phyloP scores from a whole-genome alignment of 1,139 yeast species.

The Zhuliangozyma parablackwelliae region DNA sequence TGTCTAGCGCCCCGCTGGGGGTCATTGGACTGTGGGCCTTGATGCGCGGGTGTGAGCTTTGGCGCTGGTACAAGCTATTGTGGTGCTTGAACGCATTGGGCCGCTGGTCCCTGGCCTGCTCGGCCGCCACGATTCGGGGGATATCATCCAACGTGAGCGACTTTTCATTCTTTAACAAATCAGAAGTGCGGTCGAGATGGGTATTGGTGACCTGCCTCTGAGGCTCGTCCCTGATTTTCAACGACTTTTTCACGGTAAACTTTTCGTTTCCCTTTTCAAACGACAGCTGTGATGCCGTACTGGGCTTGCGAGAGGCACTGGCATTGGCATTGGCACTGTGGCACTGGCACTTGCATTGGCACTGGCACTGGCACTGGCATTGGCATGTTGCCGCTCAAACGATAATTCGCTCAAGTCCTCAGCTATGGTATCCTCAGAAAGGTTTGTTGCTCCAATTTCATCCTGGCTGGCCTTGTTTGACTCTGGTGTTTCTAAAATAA shows the following conservation, averaged over 20 bases:
- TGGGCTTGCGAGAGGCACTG: conserved; percentile 1
- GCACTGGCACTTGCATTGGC: conserved; percentile 1
- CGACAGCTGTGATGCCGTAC: conserved; percentile 14
- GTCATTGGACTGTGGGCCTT: conserved; percentile 4
- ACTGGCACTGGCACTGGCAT: no score
- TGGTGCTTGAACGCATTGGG: conserved; percentile 82
- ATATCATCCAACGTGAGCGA: conserved; percentile 92
- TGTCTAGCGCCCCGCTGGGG: conserved; percentile 11
- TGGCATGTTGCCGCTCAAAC: conserved; percentile 2
- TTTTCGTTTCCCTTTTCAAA: conserved; percentile 19
- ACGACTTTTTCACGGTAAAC: conserved; percentile 31
- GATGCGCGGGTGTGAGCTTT: conserved; percentile 18
- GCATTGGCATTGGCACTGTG: neutral
- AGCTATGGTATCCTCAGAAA: conserved; percentile 12
- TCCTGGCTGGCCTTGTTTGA: conserved; percentile 37
- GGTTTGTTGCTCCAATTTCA: conserved; percentile 9
- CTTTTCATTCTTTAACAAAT: conserved; percentile 71
- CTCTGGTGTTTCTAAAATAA: conserved; percentile 50
- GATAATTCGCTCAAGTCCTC: conserved; percentile 10
- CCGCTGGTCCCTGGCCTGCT: conserved; percentile 88
- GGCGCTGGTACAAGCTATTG: conserved; percentile 40
- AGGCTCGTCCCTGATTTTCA: conserved; percentile 47
- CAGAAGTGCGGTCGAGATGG: conserved; percentile 54
- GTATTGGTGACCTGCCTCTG: conserved; percentile 26
- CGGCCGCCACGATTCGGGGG: conserved; percentile 95